A percentile compares a stretch with the other conserved stretches of the same genome.
Conservation (phyloP, 1,284 basidiomycete species). For the Leucoagaricus sp. region DNA sequence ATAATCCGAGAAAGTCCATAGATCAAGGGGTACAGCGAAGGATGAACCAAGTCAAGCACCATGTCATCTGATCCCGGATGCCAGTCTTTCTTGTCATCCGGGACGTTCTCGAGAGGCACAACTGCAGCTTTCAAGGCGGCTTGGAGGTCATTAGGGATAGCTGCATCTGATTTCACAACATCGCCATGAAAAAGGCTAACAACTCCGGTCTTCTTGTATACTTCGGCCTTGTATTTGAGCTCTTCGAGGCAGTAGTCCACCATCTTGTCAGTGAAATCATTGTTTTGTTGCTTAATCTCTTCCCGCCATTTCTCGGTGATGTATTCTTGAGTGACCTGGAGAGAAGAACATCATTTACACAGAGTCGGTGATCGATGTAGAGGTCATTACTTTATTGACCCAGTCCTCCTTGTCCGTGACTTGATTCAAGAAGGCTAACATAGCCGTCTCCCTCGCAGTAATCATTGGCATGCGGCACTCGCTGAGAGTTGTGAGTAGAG, state of each 20-base stretch:
- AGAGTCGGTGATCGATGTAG: too few species aligned
- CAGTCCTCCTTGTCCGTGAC: constrained; percentile 11
- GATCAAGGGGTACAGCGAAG: constrained; percentile 42
- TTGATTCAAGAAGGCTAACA: constrained; percentile 9
- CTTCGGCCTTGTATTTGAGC: constrained; percentile 15
- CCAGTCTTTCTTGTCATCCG: constrained; percentile 43
- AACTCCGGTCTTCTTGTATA: constrained; percentile 2
- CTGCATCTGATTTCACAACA: constrained; percentile 31
- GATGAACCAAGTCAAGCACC: constrained; percentile 41
- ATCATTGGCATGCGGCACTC: background rate
- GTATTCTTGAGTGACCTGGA: constrained; percentile 2
- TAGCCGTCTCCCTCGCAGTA: background rate
- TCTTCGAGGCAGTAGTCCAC: constrained; percentile 14
- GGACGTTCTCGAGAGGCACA: constrained; percentile 36
- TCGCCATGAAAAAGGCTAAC: constrained; percentile 28
- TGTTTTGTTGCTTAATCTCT: background rate
- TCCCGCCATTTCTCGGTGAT: background rate
- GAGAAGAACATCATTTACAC: too few species aligned
- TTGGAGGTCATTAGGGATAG: constrained; percentile 22
- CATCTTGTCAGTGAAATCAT: constrained; percentile 2
- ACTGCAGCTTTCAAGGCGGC: constrained; percentile 29
- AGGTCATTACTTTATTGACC: constrained; percentile 10
- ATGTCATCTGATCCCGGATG: constrained; percentile 43
- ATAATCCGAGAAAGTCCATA: constrained; percentile 31
- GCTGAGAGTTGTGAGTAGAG: too few species aligned